Conservation (phyloP, 1,284 basidiomycete species). For the Cutaneotrichosporon sp. region DNA sequence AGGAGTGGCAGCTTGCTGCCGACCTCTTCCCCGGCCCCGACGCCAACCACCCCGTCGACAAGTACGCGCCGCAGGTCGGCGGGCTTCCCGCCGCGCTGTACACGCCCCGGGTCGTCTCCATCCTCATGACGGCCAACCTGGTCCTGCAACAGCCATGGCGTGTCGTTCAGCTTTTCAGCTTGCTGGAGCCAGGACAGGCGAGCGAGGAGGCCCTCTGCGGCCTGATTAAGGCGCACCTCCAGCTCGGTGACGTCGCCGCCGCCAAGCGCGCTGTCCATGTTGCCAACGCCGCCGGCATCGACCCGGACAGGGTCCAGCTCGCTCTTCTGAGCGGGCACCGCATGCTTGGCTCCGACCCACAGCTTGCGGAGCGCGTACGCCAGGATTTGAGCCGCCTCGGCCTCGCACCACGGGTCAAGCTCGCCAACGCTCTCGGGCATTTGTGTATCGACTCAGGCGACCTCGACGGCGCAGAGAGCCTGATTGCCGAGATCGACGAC, state of each 20-base stretch:
- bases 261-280: slow-evolving; percentile 10
- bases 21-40: slow-evolving; percentile 23
- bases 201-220: slow-evolving; percentile 12
- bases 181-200: background rate
- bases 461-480: slow-evolving; percentile 22
- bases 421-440: slow-evolving; percentile 40
- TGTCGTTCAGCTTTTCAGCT: slow-evolving; percentile 31
- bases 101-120: slow-evolving; percentile 25
- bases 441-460: slow-evolving; percentile 36
- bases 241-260: slow-evolving; percentile 28
- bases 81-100: slow-evolving; percentile 21
- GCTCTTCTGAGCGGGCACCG: slow-evolving; percentile 41
- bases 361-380: slow-evolving; percentile 37
- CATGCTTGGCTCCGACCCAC: slow-evolving; percentile 30
- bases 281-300: slow-evolving; percentile 8
- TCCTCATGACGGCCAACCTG: slow-evolving; percentile 35
- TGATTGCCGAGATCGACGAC: slow-evolving; percentile 32
- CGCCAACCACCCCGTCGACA: background rate
- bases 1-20: slow-evolving; percentile 28
- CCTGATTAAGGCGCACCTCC: slow-evolving; percentile 35
- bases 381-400: slow-evolving; percentile 27
- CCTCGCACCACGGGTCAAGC: slow-evolving; percentile 19
- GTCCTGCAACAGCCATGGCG: slow-evolving; percentile 28
- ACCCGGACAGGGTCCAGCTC: slow-evolving; percentile 26
- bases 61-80: slow-evolving; percentile 7